Conservation (phyloP, 192 early-diverging fungal genomes). For the Backusella westeae region DNA sequence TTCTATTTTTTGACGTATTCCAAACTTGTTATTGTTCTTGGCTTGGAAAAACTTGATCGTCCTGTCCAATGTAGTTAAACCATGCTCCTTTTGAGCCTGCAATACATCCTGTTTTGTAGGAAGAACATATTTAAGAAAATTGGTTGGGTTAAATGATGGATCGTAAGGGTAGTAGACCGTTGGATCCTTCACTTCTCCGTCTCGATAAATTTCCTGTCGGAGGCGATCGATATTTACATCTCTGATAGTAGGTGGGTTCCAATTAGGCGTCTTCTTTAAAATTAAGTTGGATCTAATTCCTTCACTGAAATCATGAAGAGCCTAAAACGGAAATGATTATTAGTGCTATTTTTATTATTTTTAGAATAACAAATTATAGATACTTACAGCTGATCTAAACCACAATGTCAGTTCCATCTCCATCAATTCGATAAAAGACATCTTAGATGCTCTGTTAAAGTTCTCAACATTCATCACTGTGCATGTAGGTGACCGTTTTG, state of each 20-base stretch:
- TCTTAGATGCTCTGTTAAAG: conserved; percentile 63
- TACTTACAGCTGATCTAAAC: conserved; percentile 58
- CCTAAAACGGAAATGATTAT: conserved; percentile 20
- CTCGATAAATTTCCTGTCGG: conserved; percentile 46
- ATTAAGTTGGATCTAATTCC: conserved; percentile 82
- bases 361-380: no score
- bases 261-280: conserved; percentile 63
- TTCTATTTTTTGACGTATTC: conserved; percentile 61
- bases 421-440: conserved; percentile 77
- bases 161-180: conserved; percentile 35
- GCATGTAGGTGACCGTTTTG: conserved; percentile 75
- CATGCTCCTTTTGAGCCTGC: conserved; percentile 28
- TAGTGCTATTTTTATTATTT: not conserved
- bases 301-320: conserved; percentile 80
- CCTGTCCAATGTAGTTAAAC: conserved; percentile 33
- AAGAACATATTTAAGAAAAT: conserved; percentile 53
- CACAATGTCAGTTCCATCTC: conserved; percentile 80
- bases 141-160: conserved; percentile 45
- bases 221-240: conserved; percentile 40
- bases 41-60: conserved; percentile 57
- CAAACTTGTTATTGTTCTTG: conserved; percentile 59
- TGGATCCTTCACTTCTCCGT: conserved; percentile 11
- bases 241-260: conserved; percentile 65
- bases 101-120: conserved; percentile 61
- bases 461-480: conserved; percentile 86